Conservation (phyloP, 2,329 filamentous ascomycete species). For the Blumeria graminis region DNA sequence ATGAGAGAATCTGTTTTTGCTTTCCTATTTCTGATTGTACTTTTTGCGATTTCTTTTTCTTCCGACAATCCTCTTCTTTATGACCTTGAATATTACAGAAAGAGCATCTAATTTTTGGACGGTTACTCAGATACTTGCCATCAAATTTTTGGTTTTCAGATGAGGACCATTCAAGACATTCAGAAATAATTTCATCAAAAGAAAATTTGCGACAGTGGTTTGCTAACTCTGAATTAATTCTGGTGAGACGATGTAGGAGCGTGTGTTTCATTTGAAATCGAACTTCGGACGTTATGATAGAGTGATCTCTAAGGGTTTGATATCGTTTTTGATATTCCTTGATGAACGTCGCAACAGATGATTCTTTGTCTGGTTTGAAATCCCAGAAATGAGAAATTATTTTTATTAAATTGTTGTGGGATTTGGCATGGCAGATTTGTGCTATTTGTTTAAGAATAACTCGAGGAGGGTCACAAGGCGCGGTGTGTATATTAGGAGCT, state of each 20-base stretch:
- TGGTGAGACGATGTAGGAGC: background rate
- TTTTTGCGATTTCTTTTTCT: background rate
- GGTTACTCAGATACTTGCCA: background rate
- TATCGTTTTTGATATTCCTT: background rate
- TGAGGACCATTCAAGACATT: background rate
- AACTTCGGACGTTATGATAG: background rate
- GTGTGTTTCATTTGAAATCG: background rate
- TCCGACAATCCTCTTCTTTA: background rate
- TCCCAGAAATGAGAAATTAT: background rate
- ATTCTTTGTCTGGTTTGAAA: background rate
- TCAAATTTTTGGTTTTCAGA: background rate
- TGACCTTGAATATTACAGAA: background rate
- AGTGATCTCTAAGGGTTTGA: background rate
- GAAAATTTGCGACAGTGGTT: background rate
- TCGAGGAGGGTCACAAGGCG: background rate
- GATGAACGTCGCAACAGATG: background rate
- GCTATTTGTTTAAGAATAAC: background rate
- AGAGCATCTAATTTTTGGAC: no score
- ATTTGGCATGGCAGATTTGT: background rate
- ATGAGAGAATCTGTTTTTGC: background rate
- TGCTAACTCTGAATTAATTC: background rate
- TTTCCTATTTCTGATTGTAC: background rate
- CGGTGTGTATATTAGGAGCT: background rate
- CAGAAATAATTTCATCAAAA: background rate
- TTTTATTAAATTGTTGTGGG: background rate